Evolutionary conservation across 176 grass and related monocot genomes (phyloP).

Genomic region (Hsuehochloa calcarea): DNA sequence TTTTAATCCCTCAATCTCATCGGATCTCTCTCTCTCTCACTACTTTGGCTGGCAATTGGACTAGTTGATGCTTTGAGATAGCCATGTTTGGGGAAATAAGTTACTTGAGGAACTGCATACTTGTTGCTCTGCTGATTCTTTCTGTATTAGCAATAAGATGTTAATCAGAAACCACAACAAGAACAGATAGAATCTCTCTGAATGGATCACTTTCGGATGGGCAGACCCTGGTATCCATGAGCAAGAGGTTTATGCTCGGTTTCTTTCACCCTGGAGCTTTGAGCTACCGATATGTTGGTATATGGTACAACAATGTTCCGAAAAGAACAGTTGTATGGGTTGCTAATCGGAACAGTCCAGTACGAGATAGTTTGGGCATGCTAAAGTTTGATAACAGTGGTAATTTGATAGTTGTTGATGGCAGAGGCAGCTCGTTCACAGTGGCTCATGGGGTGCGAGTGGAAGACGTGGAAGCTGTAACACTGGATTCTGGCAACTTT

Average conservation of each 20-base stretch:
- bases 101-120: neutral
- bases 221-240: constrained; percentile 29
- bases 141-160: constrained; percentile 27
- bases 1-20: neutral
- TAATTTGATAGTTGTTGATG: constrained; percentile 37
- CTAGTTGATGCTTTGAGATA: constrained; percentile 10
- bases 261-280: constrained; percentile 57
- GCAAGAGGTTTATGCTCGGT: constrained; percentile 30
- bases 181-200: constrained; percentile 9
- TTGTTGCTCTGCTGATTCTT: constrained; percentile 24
- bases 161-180: neutral
- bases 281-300: constrained; percentile 46
- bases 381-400: constrained; percentile 47
- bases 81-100: constrained; percentile 13
- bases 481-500: constrained; percentile 42
- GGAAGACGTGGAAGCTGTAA: constrained; percentile 17
- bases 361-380: constrained; percentile 36
- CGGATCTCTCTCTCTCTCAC: neutral
- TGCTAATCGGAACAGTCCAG: constrained; percentile 48
- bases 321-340: constrained; percentile 44
- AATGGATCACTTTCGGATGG: constrained; percentile 54
- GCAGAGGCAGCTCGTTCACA: constrained; percentile 32
- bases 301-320: constrained; percentile 35
- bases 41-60: neutral
- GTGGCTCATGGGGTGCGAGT: neutral